These are phyloP conservation scores for Inga laurina DNA, from an alignment of 306 rosid species.

Conservation along the genomic window DNA sequence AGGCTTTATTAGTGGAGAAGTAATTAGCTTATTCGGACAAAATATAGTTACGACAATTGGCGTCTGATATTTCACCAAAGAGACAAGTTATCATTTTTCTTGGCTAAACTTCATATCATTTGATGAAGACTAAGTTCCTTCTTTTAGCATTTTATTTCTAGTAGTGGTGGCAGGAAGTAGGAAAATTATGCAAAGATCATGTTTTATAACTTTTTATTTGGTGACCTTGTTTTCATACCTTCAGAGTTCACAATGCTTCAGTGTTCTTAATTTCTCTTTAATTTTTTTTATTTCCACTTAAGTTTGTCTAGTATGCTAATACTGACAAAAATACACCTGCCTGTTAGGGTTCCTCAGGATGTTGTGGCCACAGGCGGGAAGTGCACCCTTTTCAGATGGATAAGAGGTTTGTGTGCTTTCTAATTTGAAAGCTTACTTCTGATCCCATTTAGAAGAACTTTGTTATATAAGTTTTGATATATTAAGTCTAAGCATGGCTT, in stretches of 20 bases:
- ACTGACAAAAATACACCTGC: conserved; percentile 1
- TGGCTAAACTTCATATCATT: background rate
- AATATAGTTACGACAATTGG: background rate
- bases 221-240: background rate
- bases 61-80: background rate
- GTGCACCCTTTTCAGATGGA: conserved; percentile 85
- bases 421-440: background rate
- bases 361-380: conserved; percentile 94
- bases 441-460: background rate
- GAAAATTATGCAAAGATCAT: background rate
- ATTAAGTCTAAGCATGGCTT: conserved; percentile 14
- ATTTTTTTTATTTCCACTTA: background rate
- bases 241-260: background rate
- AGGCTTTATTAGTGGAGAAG: background rate
- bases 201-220: background rate
- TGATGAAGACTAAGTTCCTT: background rate
- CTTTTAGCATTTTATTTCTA: no score
- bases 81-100: background rate
- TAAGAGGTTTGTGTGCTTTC: conserved; percentile 59
- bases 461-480: background rate
- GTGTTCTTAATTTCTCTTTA: background rate
- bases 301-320: conserved; percentile 19
- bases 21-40: background rate
- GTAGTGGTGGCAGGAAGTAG: background rate
- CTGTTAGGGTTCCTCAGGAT: conserved; percentile 92